These are phyloP conservation scores for Curvularia spicifera DNA, from an alignment of 2,329 filamentous ascomycete species.

Conservation along the genomic window DNA sequence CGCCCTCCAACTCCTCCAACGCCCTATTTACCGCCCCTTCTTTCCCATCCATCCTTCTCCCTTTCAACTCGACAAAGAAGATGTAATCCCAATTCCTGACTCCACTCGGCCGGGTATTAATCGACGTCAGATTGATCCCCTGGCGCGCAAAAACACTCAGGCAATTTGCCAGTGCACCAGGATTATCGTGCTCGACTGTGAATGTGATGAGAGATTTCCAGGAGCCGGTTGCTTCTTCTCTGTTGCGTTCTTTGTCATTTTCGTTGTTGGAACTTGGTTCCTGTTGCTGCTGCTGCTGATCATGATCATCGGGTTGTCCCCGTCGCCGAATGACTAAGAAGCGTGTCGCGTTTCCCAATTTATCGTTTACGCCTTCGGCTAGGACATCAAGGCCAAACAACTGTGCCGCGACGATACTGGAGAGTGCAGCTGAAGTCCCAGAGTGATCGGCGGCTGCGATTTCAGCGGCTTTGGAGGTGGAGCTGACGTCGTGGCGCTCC, in stretches of 20 bases:
- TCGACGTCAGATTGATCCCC: conserved; percentile 84
- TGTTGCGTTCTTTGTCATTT: not conserved
- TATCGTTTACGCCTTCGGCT: conserved; percentile 73
- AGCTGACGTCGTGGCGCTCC: conserved; percentile 83
- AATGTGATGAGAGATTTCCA: conserved; percentile 80
- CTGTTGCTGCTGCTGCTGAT: not conserved
- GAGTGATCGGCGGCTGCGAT: conserved; percentile 68
- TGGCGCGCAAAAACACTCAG: conserved; percentile 77
- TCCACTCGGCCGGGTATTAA: conserved; percentile 83
- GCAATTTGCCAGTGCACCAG: conserved; percentile 83
- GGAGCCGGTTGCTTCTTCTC: not conserved
- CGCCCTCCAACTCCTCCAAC: conserved; percentile 63
- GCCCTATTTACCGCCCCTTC: conserved; percentile 62
- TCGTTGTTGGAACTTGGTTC: not conserved
- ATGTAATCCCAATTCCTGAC: conserved; percentile 84
- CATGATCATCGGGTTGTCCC: not conserved
- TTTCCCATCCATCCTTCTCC: conserved; percentile 60
- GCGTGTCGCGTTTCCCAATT: conserved; percentile 76
- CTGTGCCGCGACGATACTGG: conserved; percentile 74
- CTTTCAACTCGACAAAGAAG: conserved; percentile 91
- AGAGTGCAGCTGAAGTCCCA: conserved; percentile 76
- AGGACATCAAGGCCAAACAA: conserved; percentile 73
- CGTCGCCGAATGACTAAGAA: conserved; percentile 61
- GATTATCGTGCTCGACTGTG: conserved; percentile 75
- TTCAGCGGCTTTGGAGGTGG: conserved; percentile 84